Base-by-base conservation (phyloP, 2,329 filamentous ascomycete species). In the Alternaria triticimaculans region DNA sequence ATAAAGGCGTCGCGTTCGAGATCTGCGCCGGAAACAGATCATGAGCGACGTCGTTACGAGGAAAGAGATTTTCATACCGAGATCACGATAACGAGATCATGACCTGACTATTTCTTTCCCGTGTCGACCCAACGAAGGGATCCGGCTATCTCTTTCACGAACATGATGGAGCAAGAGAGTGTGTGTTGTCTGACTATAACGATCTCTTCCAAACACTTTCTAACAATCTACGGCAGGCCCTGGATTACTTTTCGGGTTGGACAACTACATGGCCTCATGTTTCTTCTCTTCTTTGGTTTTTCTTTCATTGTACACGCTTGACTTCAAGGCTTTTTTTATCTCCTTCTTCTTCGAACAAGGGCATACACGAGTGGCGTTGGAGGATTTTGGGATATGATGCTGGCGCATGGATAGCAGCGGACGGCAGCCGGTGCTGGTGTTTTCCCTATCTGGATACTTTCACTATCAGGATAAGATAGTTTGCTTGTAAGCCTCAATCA, bases 1-100 rank as follows among this genome's bases (percentile, higher is more conserved):
- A 60, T 0, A 61, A 66, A 3, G 68, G 68, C 15, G 56, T 69
- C 3, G 63, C 63, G 0, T 68, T 68, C 5, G 68, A 71, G 61
- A 59, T 71, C 20, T 71, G 67, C 43, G 64, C 65, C 15, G 59
- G 48, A 18, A 64, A 60, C 37, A 55, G 50, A 33, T 25, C 28
- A 0, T 53, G 20, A 53, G 30, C 14, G 14, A 1, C 48, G 49
- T 2, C 20, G 37, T 2, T 2, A n/a, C 12, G 14, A 2, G 28
- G 30, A 18, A 37, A 37, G 33, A 33, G 5, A 5, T 30, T 6
- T 28, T 28, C 26, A 12, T 12, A 28, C 26, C 7, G 11, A 15
- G 8, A 23, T 51, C 2, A 21, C 20, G 28, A 37, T 6, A 2
- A 43, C 3, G 2, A 20, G 20, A 8, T 15, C 9, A 21, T 5